Conservation (phyloP, 1,284 basidiomycete genomes). For the Rhodotorula sp. region DNA sequence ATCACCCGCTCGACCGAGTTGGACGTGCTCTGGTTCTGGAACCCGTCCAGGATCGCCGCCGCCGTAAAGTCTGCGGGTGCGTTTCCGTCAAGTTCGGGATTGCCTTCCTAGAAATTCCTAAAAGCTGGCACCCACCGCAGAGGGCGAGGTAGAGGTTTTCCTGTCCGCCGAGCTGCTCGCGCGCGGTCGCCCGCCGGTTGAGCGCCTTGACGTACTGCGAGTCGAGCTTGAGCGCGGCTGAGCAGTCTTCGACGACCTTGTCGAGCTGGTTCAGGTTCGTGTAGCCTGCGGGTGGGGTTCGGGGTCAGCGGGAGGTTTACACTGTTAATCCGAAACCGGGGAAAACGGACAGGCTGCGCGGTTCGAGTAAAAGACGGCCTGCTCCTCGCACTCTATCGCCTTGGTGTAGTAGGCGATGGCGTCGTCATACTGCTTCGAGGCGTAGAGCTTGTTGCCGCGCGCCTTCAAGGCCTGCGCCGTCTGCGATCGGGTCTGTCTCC, state of each 20-base stretch:
- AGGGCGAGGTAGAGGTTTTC: constrained; percentile 63
- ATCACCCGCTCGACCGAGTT: constrained; percentile 86
- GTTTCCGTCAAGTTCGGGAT: neutral
- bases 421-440: constrained; percentile 68
- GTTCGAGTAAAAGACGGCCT: constrained; percentile 96
- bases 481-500: constrained; percentile 71
- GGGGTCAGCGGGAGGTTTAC: too few relatives aligned
- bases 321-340: too few relatives aligned
- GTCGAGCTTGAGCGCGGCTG: constrained; percentile 82
- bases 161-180: constrained; percentile 72
- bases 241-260: constrained; percentile 84
- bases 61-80: constrained; percentile 81
- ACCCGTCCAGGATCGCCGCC: constrained; percentile 88
- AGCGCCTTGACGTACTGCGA: constrained; percentile 88
- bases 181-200: constrained; percentile 83
- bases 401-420: constrained; percentile 86
- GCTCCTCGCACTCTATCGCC: constrained; percentile 82
- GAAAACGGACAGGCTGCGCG: constrained; percentile 82
- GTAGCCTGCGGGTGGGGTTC: constrained; percentile 62
- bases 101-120: too few relatives aligned
- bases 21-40: constrained; percentile 76
- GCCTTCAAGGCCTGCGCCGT: constrained; percentile 79
- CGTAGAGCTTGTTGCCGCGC: constrained; percentile 86
- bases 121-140: constrained; percentile 60
- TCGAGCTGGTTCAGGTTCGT: constrained; percentile 83